A percentile compares a stretch with the other conserved stretches of the same genome.
These are phyloP conservation scores for Fusarium pininemorale DNA, from an alignment of 2,329 filamentous ascomycete species.

Conservation along the genomic window DNA sequence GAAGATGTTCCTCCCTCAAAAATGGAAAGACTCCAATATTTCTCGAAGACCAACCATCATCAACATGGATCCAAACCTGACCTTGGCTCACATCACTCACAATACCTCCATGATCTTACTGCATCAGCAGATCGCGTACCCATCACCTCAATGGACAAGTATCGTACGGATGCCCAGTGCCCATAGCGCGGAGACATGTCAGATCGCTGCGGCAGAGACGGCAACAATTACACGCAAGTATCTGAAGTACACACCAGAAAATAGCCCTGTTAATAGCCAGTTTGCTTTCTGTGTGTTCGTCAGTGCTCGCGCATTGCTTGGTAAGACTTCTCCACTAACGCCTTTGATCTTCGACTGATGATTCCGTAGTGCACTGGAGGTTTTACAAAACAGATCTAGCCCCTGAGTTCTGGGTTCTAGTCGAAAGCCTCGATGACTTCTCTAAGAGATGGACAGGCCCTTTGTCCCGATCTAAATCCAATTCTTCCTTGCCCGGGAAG, in stretches of 20 bases:
- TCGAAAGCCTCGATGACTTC: slow-evolving; percentile 45
- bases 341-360: rapidly evolving
- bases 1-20: slow-evolving; percentile 45
- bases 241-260: slow-evolving; percentile 48
- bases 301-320: slow-evolving; percentile 54
- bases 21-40: slow-evolving; percentile 50
- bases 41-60: slow-evolving; percentile 37
- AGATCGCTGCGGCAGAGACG: slow-evolving; percentile 56
- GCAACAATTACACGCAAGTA: slow-evolving; percentile 58
- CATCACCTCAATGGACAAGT: slow-evolving; percentile 42
- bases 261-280: slow-evolving; percentile 43
- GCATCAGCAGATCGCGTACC: slow-evolving; percentile 59
- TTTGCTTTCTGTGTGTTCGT: slow-evolving; percentile 59
- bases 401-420: slow-evolving; percentile 43
- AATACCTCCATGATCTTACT: slow-evolving; percentile 60
- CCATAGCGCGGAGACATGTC: slow-evolving; percentile 59
- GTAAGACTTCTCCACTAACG: neutral
- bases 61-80: slow-evolving; percentile 59
- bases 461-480: neutral
- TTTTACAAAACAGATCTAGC: slow-evolving; percentile 28
- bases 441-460: slow-evolving; percentile 41
- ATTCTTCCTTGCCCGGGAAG: slow-evolving; percentile 2
- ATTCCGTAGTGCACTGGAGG: slow-evolving; percentile 22
- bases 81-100: slow-evolving; percentile 59
- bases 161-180: slow-evolving; percentile 50